Base-by-base conservation (phyloP, 2,329 filamentous ascomycete species). In the Botrytis porri region DNA sequence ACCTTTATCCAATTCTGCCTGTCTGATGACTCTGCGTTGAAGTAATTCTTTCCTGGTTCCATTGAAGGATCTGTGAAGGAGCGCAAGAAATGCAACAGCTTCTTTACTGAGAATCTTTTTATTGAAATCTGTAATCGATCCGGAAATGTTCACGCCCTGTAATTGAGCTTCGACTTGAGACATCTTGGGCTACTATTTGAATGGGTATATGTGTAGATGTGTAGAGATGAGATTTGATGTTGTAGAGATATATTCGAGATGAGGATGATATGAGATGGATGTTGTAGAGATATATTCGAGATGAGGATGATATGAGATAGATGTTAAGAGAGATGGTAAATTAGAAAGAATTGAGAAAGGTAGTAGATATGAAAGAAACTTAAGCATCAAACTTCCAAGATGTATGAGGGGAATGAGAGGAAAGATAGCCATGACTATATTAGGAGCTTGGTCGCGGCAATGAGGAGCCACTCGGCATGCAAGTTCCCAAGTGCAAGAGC, bases 11-110 rank as follows among this genome's bases (percentile, higher is more conserved):
- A 98, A 90, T 88, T 98, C 95, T 78, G 92, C 92, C 86, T 98
- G 96, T 81, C 95, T 93, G 78, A 91, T 85, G 79, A 92, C 88
- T 80, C 96, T 93, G 80, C 94, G 91, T 85, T 98, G 92, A 71
- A 99, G 89, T 61, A 99, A 90, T 66, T 88, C 86, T 87, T 97
- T 97, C 84, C 96, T 93, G 72, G 92, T 95, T 76, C 83, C 85
- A 83, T 98, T 97, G 88, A 98, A 98, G 77, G 94, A 94, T 81
- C 95, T 92, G 86, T 99, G 96, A 80, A 99, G 89, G 76, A 98
- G 91, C 54, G 95, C 93, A 75, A 99, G 89, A 87, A 98, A 99
- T 76, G 94, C 92, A 77, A 93, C 90, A 72, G 95, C 95, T 77
- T 97, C 89, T 79, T 94, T 95, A 76, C 90, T 97, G 77, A 98